Percentiles rank a stretch among this genome's conserved stretches.
Conservation (phyloP, 768 basidiomycete genomes). For the Phylloporus rhodoxanthus region DNA sequence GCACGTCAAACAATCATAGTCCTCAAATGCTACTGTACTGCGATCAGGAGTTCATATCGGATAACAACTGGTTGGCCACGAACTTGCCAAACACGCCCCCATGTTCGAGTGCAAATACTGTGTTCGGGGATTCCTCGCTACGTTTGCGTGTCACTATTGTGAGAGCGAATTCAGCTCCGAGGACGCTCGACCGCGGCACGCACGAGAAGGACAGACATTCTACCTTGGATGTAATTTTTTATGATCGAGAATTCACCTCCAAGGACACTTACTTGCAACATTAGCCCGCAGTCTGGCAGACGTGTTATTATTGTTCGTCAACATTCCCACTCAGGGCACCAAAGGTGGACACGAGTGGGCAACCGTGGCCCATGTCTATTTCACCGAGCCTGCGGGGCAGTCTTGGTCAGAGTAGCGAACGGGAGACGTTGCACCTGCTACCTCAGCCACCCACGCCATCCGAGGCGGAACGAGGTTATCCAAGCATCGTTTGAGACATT, state of each 20-base stretch:
- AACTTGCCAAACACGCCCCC: neutral
- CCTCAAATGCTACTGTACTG: slow-evolving; percentile 10
- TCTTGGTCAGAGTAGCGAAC: no score
- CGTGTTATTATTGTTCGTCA: slow-evolving; percentile 5
- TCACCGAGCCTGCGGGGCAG: no score
- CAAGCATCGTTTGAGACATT: no score
- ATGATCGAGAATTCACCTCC: neutral
- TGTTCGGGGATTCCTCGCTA: slow-evolving; percentile 1
- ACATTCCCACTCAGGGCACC: neutral
- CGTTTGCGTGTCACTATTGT: slow-evolving; percentile 9
- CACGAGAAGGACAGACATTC: neutral
- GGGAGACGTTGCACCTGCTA: no score
- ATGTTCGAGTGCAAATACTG: slow-evolving; percentile 7
- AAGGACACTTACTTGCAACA: slow-evolving; percentile 2
- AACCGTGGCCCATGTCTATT: neutral
- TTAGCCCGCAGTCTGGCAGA: neutral
- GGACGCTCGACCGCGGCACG: neutral
- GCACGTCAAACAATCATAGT: slow-evolving; percentile 9
- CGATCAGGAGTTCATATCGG: neutral
- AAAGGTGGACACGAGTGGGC: slow-evolving; percentile 9
- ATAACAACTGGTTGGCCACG: neutral
- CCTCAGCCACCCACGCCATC: no score
- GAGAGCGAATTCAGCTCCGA: neutral
- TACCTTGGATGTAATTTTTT: slow-evolving; percentile 9
- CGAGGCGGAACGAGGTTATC: no score